These are phyloP conservation scores for Acmispon strigosus DNA, from an alignment of 306 rosid genomes.

Conservation along the genomic window DNA sequence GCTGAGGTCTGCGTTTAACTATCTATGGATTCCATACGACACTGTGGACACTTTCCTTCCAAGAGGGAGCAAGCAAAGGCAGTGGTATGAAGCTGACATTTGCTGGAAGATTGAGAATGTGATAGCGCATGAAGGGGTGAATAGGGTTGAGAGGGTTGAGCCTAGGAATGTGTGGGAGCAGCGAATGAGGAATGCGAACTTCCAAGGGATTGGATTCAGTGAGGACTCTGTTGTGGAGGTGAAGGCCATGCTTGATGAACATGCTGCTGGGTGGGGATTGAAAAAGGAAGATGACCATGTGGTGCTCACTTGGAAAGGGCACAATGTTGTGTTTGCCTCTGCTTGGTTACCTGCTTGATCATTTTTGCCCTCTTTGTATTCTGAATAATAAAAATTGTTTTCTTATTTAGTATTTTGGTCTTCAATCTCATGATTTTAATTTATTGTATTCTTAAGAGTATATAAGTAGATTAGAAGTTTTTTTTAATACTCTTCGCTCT, in stretches of 20 bases:
- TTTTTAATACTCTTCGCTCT: not conserved
- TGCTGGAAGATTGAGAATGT: constrained; percentile 91
- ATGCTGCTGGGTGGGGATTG: constrained; percentile 95
- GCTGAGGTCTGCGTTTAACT: constrained; percentile 73
- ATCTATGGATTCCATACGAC: constrained; percentile 91
- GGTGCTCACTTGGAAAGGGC: constrained; percentile 96
- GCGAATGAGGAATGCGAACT: constrained; percentile 55
- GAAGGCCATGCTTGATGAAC: constrained; percentile 81
- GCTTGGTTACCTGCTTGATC: constrained; percentile 71
- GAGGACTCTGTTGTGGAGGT: constrained; percentile 71
- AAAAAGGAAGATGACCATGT: constrained; percentile 80
- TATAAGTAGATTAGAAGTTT: constrained; percentile 3
- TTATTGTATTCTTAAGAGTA: not conserved
- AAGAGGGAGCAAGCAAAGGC: constrained; percentile 66
- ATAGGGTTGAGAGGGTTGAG: constrained; percentile 74
- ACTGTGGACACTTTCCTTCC: constrained; percentile 74
- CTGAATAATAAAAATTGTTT: not conserved
- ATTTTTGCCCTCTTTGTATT: not conserved
- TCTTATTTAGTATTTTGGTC: not conserved
- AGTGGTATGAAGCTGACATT: constrained; percentile 82
- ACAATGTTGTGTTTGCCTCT: constrained; percentile 83
- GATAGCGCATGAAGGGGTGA: constrained; percentile 69
- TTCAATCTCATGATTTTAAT: not conserved
- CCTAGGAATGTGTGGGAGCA: constrained; percentile 58
- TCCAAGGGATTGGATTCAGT: constrained; percentile 45